Evolutionary conservation across 1,284 basidiomycete species (phyloP), one percentile per base, ranked within the genome.

Genomic region (Agaricales sp.): DNA sequence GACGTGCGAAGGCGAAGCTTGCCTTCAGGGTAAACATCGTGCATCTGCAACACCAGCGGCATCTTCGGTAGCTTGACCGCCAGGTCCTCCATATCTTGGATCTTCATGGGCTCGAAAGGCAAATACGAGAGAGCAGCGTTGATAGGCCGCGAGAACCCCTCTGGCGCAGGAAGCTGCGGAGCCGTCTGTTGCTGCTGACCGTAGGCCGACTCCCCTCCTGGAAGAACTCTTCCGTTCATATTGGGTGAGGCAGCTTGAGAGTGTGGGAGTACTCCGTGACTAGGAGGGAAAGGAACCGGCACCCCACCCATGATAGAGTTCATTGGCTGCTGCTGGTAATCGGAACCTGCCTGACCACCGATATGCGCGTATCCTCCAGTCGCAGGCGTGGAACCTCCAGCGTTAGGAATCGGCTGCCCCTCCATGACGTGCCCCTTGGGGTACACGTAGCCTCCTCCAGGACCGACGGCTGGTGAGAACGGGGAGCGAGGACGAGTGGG

Each of bases 1-100:
- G n/a, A 85, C 86, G 63, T 78, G 75, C 71, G 83, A 55, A 86
- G 74, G 48, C 86, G 70, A 54, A 74, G 76, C 87, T 87, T 89
- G 58, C 89, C 87, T 50, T 82, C 78, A 50, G 75, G 71, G 55
- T 78, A 78, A 16, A 88, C 78, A 59, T 90, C 87, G 59, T 89
- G 87, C n/a, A 82, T 73, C 24, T 77, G 69, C 21, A 90, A 73
- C 11, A 83, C 77, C 6, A 72, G 55, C 6, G 87, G 86, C 77
- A 88, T 82, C 56, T 76, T 73, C 12, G 85, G 82, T 11, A 43
- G 13, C 14, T 70, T 69, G 44, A 80, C 73, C 45, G 77, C 70
- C 56, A 89, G 75, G 24, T 78, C 77, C 35, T 88, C 81, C 81
- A 90, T 78, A 45, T 86, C 78, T 55, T 79, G 74, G 47, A 88